phyloP scores from a whole-genome alignment of 2,329 filamentous ascomycete species.

The Dactylellina cionopaga region DNA sequence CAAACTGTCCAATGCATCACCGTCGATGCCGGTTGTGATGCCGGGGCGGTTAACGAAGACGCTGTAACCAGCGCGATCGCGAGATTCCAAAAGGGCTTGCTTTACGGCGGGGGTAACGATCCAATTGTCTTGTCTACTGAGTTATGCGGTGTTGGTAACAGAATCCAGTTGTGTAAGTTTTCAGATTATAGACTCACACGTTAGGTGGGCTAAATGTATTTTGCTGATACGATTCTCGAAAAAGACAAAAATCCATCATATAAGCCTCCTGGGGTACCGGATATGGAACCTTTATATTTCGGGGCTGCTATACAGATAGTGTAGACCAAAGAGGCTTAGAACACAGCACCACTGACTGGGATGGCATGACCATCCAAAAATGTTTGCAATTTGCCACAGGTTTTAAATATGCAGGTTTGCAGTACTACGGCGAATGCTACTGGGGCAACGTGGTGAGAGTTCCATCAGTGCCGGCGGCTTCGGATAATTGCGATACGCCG shows the following conservation, averaged over 20 bases:
- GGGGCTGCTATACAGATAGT: conserved; percentile 37
- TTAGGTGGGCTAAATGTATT: background rate
- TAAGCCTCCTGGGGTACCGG: conserved; percentile 2
- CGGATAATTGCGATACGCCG: conserved; percentile 22
- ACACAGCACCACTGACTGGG: conserved; percentile 13
- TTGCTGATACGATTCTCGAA: background rate
- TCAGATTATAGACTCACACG: background rate
- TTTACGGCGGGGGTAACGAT: conserved; percentile 28
- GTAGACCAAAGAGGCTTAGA: conserved; percentile 1
- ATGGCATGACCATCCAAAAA: conserved; percentile 25
- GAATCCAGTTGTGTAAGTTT: conserved; percentile 14
- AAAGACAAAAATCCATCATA: conserved; percentile 19
- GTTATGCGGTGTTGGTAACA: background rate
- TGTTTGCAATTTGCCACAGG: conserved; percentile 55
- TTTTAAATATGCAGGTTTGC: conserved; percentile 60
- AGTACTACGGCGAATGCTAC: conserved; percentile 62
- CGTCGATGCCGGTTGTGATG: conserved; percentile 17
- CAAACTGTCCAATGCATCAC: conserved; percentile 36
- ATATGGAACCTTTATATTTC: conserved; percentile 4
- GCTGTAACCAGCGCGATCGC: conserved; percentile 9
- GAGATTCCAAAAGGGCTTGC: conserved; percentile 13
- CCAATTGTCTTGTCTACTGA: conserved; percentile 16
- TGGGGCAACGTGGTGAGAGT: conserved; percentile 58
- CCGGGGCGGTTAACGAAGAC: background rate
- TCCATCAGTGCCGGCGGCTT: conserved; percentile 9